A percentile compares a stretch with the other conserved stretches of the same genome.
phyloP scores from a whole-genome alignment of 176 grass and related monocot species.

The Hsuehochloa calcarea region DNA sequence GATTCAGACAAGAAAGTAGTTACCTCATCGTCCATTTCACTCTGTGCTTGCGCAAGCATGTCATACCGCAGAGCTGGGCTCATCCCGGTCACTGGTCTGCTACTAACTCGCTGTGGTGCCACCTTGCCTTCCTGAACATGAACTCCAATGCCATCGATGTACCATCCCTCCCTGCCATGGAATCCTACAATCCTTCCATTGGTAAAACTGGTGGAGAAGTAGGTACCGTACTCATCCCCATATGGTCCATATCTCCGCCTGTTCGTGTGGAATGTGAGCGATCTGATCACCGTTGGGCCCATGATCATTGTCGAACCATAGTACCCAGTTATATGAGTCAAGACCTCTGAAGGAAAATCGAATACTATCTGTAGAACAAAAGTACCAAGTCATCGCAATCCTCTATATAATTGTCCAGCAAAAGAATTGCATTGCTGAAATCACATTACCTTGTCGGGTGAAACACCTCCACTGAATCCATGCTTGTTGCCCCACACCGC shows the following conservation, averaged over 20 bases:
- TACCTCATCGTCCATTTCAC: slow-evolving; percentile 61
- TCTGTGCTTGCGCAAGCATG: slow-evolving; percentile 38
- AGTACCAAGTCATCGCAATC: slow-evolving; percentile 8
- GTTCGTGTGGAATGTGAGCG: slow-evolving; percentile 87
- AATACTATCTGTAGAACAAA: slow-evolving; percentile 57
- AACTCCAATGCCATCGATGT: slow-evolving; percentile 78
- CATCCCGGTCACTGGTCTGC: neutral
- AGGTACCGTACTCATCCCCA: slow-evolving; percentile 71
- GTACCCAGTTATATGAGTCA: slow-evolving; percentile 88
- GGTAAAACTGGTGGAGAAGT: slow-evolving; percentile 80
- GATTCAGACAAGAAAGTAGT: neutral
- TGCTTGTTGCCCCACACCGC: slow-evolving; percentile 96
- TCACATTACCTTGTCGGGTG: slow-evolving; percentile 63
- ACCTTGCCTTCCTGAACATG: slow-evolving; percentile 81
- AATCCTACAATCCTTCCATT: slow-evolving; percentile 77
- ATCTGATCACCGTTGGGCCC: slow-evolving; percentile 78
- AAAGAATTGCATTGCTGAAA: neutral
- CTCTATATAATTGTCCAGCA: neutral
- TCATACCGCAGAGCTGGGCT: slow-evolving; percentile 35
- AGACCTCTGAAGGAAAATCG: slow-evolving; percentile 78
- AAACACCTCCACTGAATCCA: slow-evolving; percentile 67
- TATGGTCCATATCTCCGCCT: slow-evolving; percentile 68
- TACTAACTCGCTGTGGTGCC: slow-evolving; percentile 12
- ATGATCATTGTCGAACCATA: slow-evolving; percentile 64
- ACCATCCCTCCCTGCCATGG: slow-evolving; percentile 87